A percentile compares a stretch with the other conserved stretches of the same genome.
These are phyloP conservation scores for Cerioporus squamosus DNA, from an alignment of 1,284 basidiomycete species.

Conservation along the genomic window DNA sequence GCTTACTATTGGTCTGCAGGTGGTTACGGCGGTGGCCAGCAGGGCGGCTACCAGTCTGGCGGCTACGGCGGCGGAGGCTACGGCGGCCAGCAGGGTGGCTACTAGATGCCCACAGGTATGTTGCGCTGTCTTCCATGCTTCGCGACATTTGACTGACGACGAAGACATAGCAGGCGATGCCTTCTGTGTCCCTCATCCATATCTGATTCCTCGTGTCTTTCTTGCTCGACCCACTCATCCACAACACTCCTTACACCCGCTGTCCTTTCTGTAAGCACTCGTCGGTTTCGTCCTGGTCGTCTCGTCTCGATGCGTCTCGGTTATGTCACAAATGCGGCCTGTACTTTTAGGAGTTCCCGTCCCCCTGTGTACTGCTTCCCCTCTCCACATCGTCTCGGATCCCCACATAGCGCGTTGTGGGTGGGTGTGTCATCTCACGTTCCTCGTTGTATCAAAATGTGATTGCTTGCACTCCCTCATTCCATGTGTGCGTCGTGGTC, in stretches of 20 bases:
- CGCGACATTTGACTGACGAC: not conserved
- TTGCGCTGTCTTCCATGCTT: not conserved
- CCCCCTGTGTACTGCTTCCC: slow-evolving; percentile 26
- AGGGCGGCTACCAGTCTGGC: slow-evolving; percentile 12
- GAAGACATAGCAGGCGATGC: not conserved
- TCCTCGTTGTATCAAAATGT: slow-evolving; percentile 28
- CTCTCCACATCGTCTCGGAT: slow-evolving; percentile 15
- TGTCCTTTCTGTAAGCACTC: slow-evolving; percentile 40
- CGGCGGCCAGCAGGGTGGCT: slow-evolving; percentile 16
- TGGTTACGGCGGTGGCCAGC: slow-evolving; percentile 24
- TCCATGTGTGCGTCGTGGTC: too few species aligned
- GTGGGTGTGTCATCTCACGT: slow-evolving; percentile 32
- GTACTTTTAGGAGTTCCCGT: slow-evolving; percentile 44
- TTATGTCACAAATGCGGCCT: slow-evolving; percentile 43
- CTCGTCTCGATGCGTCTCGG: slow-evolving; percentile 32
- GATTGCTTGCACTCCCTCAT: too few species aligned
- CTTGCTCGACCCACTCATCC: slow-evolving; percentile 41
- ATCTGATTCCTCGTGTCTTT: slow-evolving; percentile 23
- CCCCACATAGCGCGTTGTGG: slow-evolving; percentile 27
- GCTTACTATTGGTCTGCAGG: slow-evolving; percentile 8
- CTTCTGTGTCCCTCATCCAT: not conserved
- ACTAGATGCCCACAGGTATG: slow-evolving; percentile 22
- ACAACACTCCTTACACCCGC: slow-evolving; percentile 38
- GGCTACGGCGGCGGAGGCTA: slow-evolving; percentile 6
- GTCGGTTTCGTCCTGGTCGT: slow-evolving; percentile 44